These are phyloP conservation scores for Nasturtium officinale DNA, from an alignment of 345 rosid species.

Conservation along the genomic window DNA sequence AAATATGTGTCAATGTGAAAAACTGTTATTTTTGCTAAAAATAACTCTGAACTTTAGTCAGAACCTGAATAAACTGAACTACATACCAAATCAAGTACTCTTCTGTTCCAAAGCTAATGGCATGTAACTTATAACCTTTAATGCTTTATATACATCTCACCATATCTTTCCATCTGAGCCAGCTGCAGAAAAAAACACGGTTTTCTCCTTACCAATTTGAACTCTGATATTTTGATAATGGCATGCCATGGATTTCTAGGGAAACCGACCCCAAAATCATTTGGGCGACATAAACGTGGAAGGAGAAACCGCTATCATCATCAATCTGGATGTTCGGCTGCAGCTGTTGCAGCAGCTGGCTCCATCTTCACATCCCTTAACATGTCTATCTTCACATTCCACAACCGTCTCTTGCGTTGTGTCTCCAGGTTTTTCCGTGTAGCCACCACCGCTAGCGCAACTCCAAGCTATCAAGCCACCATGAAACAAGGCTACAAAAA, in stretches of 20 bases:
- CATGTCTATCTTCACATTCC: slow-evolving; percentile 63
- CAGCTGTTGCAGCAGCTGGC: slow-evolving; percentile 47
- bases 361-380: slow-evolving; percentile 60
- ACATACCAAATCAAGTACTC: slow-evolving; percentile 38
- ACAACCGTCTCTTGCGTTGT: slow-evolving; percentile 66
- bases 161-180: slow-evolving; percentile 32
- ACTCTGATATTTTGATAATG: slow-evolving; percentile 28
- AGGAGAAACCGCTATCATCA: slow-evolving; percentile 29
- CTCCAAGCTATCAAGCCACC: slow-evolving; percentile 31
- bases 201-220: not conserved
- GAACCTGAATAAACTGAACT: slow-evolving; percentile 36
- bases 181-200: slow-evolving; percentile 22
- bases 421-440: slow-evolving; percentile 62
- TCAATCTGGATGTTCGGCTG: slow-evolving; percentile 37
- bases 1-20: slow-evolving; percentile 17
- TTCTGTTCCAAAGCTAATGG: slow-evolving; percentile 34
- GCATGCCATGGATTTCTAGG: slow-evolving; percentile 11
- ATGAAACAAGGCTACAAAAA: slow-evolving; percentile 39
- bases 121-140: slow-evolving; percentile 27
- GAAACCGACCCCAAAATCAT: slow-evolving; percentile 19
- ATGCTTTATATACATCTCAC: slow-evolving; percentile 25
- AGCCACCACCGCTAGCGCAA: slow-evolving; percentile 16
- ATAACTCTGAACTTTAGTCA: slow-evolving; percentile 18
- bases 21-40: slow-evolving; percentile 34
- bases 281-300: slow-evolving; percentile 17